Percentiles rank a stretch among this genome's conserved stretches.
phyloP scores from a whole-genome alignment of 2,329 filamentous ascomycete genomes.

The Chaetomiaceae sp. region DNA sequence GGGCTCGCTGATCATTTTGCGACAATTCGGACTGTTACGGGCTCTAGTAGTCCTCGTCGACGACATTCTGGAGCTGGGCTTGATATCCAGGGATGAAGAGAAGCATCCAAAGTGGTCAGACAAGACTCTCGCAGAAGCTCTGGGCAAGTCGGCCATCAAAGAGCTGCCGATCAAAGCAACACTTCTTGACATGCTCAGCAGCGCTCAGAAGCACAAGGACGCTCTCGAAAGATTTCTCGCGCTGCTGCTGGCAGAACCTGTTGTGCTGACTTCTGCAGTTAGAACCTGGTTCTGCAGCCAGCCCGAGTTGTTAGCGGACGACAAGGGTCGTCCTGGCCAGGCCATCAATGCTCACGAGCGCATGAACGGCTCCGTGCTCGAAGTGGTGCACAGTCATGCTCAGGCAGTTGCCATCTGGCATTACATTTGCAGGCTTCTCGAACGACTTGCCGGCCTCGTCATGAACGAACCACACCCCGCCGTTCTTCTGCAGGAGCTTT shows the following conservation, averaged over 20 bases:
- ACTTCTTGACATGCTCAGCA: slow-evolving; percentile 28
- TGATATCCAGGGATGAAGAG: slow-evolving; percentile 25
- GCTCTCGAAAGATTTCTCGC: slow-evolving; percentile 31
- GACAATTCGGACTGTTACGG: slow-evolving; percentile 34
- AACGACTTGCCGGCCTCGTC: slow-evolving; percentile 25
- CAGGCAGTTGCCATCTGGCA: slow-evolving; percentile 35
- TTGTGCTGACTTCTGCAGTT: slow-evolving; percentile 30
- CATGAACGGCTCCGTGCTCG: slow-evolving; percentile 38
- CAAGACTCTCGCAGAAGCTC: no score
- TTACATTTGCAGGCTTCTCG: slow-evolving; percentile 34
- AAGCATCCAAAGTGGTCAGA: background rate
- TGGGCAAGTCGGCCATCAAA: slow-evolving; percentile 27
- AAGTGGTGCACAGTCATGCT: slow-evolving; percentile 33
- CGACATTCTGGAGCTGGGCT: slow-evolving; percentile 36
- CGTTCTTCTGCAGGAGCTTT: slow-evolving; percentile 40
- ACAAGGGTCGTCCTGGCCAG: slow-evolving; percentile 36
- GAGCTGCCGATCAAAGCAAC: slow-evolving; percentile 26
- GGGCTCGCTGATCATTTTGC: slow-evolving; percentile 34
- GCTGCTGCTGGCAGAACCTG: slow-evolving; percentile 30
- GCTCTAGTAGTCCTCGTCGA: slow-evolving; percentile 36
- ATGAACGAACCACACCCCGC: slow-evolving; percentile 27
- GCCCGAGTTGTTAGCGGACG: slow-evolving; percentile 39
- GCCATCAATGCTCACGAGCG: slow-evolving; percentile 39
- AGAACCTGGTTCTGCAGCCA: slow-evolving; percentile 35
- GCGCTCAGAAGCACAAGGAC: slow-evolving; percentile 30